A percentile compares a stretch with the other conserved stretches of the same genome.
phyloP scores from a whole-genome alignment of 2,329 filamentous ascomycete species.

The Alternaria triticina region DNA sequence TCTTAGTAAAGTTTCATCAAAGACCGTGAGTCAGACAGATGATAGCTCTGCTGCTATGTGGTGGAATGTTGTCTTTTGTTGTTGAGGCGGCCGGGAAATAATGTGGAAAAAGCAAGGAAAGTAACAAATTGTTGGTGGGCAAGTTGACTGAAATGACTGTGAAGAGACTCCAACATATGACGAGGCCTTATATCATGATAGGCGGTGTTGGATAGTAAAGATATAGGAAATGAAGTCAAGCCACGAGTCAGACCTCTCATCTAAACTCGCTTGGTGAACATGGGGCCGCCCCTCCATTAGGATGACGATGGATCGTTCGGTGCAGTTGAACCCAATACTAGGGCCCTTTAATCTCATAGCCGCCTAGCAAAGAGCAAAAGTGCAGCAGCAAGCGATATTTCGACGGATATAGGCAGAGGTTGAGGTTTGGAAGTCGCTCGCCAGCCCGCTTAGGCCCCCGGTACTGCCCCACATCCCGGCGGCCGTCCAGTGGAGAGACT shows the following conservation, averaged over 20 bases:
- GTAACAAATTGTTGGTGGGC: conserved; percentile 3
- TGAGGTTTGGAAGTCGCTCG: conserved; percentile 37
- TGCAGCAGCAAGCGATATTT: conserved; percentile 16
- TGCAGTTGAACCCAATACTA: conserved; percentile 19
- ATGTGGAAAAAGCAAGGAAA: conserved; percentile 5
- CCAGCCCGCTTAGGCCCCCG: conserved; percentile 9
- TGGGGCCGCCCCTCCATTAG: conserved; percentile 25
- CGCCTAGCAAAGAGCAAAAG: conserved; percentile 20
- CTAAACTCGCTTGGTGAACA: conserved; percentile 26
- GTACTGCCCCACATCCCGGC: conserved; percentile 26
- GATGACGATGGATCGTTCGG: conserved; percentile 17
- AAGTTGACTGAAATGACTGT: conserved; percentile 8
- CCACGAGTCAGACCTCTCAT: conserved; percentile 44
- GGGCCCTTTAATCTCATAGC: conserved; percentile 44
- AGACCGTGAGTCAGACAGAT: conserved; percentile 21
- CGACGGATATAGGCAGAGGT: conserved; percentile 32
- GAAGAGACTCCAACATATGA: conserved; percentile 21
- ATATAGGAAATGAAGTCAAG: conserved; percentile 44
- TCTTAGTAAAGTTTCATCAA: conserved; percentile 37
- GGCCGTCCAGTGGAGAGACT: conserved; percentile 25
- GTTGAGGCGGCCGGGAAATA: conserved; percentile 21
- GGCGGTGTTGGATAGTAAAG: conserved; percentile 16
- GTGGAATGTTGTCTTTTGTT: conserved; percentile 11
- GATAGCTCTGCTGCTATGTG: conserved; percentile 34
- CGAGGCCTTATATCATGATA: conserved; percentile 16